phyloP scores from a whole-genome alignment of 169 alveolate genomes.

The Plasmodium fragile region DNA sequence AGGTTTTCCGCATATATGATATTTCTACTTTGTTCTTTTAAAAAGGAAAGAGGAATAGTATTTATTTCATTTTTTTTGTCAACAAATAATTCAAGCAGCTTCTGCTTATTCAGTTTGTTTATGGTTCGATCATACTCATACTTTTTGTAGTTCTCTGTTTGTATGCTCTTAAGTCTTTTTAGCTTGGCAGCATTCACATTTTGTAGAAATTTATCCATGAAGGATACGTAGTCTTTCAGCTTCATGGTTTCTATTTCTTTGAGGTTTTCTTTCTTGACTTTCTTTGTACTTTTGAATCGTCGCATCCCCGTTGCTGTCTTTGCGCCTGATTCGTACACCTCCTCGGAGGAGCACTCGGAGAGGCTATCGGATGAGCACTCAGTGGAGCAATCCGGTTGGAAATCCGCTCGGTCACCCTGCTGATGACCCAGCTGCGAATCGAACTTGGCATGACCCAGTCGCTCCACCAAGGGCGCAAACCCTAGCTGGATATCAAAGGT shows the following conservation, averaged over 20 bases:
- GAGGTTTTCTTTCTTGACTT: conserved; percentile 6
- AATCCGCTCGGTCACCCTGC: not conserved
- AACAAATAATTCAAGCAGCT: conserved; percentile 38
- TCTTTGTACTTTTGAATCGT: not conserved
- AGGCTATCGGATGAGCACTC: not conserved
- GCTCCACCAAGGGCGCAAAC: not conserved
- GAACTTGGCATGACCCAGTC: not conserved
- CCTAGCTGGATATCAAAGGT: not conserved
- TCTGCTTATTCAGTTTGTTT: conserved; percentile 30
- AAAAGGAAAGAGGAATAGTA: conserved; percentile 19
- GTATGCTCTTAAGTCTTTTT: conserved; percentile 23
- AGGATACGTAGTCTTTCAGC: conserved; percentile 43
- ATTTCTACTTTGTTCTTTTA: conserved; percentile 64
- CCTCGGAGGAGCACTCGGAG: not conserved
- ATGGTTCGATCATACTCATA: conserved; percentile 43
- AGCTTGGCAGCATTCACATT: conserved; percentile 37
- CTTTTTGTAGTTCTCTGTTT: conserved; percentile 28
- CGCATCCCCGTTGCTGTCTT: not conserved
- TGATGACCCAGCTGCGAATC: not conserved
- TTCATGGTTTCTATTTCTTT: conserved; percentile 53
- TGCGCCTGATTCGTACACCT: not conserved
- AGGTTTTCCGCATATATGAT: conserved; percentile 65
- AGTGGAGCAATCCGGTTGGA: not conserved
- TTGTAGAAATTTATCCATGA: conserved; percentile 60
- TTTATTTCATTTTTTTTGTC: conserved; percentile 65